Conservation (phyloP, 148 eudicot genomes). For the Dysphania ambrosioides region DNA sequence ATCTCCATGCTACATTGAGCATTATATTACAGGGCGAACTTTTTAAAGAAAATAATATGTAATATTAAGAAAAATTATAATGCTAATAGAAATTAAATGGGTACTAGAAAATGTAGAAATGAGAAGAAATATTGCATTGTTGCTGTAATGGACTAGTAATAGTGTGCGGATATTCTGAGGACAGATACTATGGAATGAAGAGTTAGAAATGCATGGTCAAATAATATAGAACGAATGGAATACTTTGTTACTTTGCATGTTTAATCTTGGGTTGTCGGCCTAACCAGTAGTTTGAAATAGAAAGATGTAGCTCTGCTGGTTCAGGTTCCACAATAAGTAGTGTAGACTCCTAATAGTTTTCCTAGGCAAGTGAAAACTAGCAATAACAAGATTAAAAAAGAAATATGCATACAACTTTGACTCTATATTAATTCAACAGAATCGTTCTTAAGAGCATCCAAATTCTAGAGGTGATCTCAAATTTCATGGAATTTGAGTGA, state of each 20-base stretch:
- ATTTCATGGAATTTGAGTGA: neutral
- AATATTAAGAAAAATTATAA: neutral
- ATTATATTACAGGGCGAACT: neutral
- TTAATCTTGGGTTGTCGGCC: neutral
- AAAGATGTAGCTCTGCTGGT: neutral
- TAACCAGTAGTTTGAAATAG: neutral
- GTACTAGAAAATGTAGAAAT: too few species aligned
- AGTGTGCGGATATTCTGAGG: neutral
- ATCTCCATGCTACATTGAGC: slow-evolving; percentile 1
- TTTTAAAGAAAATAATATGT: too few species aligned
- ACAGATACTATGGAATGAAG: neutral
- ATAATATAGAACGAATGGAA: neutral
- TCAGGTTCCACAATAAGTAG: neutral
- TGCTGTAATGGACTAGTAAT: neutral
- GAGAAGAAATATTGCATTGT: neutral
- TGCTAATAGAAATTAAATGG: neutral
- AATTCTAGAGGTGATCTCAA: neutral
- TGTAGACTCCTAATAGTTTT: neutral
- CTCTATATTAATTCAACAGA: neutral
- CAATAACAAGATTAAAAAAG: neutral
- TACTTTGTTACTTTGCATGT: neutral
- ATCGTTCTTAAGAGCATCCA: neutral
- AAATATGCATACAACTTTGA: neutral
- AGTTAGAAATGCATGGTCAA: too few species aligned
- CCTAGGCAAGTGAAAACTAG: neutral